Conservation (phyloP, 768 basidiomycete species). For the Auricularia sp. region DNA sequence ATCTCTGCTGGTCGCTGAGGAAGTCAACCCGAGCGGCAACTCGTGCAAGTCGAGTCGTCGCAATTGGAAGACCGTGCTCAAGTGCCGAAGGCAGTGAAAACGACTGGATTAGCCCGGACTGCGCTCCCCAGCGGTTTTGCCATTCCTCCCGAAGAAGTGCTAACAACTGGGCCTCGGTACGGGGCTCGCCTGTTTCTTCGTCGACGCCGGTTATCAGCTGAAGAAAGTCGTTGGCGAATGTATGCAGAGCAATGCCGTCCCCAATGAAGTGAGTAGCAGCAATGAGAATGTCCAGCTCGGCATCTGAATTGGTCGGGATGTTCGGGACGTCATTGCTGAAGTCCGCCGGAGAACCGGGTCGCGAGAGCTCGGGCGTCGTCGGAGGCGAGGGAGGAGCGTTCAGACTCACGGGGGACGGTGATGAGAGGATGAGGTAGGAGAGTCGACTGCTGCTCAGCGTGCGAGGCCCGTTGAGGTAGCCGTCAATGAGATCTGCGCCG, state of each 20-base stretch:
- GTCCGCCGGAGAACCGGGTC: background rate
- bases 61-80: constrained; percentile 38
- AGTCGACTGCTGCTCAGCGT: constrained; percentile 57
- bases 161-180: constrained; percentile 7
- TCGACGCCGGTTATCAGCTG: constrained; percentile 36
- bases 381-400: constrained; percentile 26
- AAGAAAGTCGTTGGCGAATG: constrained; percentile 74
- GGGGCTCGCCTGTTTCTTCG: constrained; percentile 4
- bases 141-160: constrained; percentile 23
- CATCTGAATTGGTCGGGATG: constrained; percentile 3
- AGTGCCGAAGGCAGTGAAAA: constrained; percentile 32
- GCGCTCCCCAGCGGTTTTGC: constrained; percentile 17
- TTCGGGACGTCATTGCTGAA: background rate
- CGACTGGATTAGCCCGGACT: constrained; percentile 5
- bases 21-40: constrained; percentile 48
- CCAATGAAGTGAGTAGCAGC: constrained; percentile 75
- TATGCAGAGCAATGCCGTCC: constrained; percentile 80
- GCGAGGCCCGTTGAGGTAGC: constrained; percentile 68
- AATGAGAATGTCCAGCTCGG: constrained; percentile 53
- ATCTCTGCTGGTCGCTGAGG: constrained; percentile 38
- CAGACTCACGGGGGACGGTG: constrained; percentile 11
- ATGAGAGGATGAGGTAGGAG: constrained; percentile 43
- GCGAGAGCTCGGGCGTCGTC: constrained; percentile 13
- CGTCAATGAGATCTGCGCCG: constrained; percentile 36
- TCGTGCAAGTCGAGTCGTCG: constrained; percentile 29